A percentile compares a stretch with the other conserved stretches of the same genome.
Evolutionary conservation across 495 filamentous ascomycete species (phyloP).

Genomic region (Penicillium fimorum): DNA sequence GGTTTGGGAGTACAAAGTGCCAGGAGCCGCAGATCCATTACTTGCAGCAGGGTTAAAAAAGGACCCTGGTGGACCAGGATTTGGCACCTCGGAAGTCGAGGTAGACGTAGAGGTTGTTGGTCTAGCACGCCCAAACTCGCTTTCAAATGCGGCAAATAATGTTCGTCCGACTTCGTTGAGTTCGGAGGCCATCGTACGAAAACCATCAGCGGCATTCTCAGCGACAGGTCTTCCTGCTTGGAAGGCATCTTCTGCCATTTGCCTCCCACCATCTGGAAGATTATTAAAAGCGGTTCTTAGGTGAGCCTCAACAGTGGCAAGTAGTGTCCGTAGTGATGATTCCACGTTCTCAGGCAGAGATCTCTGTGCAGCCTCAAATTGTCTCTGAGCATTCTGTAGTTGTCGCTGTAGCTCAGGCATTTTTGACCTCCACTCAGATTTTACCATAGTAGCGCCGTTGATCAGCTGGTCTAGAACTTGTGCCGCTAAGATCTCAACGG

Average conservation of each 20-base stretch:
- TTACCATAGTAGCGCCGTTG: constrained; percentile 36
- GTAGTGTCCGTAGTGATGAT: constrained; percentile 38
- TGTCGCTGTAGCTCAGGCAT: constrained; percentile 43
- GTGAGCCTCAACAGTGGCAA: constrained; percentile 44
- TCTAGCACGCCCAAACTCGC: constrained; percentile 32
- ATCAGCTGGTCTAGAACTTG: constrained; percentile 36
- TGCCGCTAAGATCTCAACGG: constrained; percentile 30
- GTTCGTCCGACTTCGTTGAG: constrained; percentile 46
- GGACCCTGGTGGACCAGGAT: neutral
- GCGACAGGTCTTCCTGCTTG: constrained; percentile 41
- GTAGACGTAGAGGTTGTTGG: neutral
- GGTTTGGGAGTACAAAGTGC: neutral
- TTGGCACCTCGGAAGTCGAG: constrained; percentile 8
- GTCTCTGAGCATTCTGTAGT: constrained; percentile 39
- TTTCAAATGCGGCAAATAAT: constrained; percentile 41
- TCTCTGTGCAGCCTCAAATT: constrained; percentile 39
- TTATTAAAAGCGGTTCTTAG: constrained; percentile 43
- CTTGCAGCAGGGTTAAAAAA: constrained; percentile 2
- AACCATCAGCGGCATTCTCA: constrained; percentile 39
- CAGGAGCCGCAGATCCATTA: constrained; percentile 1
- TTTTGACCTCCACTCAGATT: constrained; percentile 37
- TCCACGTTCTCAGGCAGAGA: constrained; percentile 44
- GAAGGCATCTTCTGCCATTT: constrained; percentile 36
- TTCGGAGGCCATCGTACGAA: constrained; percentile 45
- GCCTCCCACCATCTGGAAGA: constrained; percentile 38